Base-by-base conservation (phyloP, 768 basidiomycete genomes). In the Lactifluus subvellereus region DNA sequence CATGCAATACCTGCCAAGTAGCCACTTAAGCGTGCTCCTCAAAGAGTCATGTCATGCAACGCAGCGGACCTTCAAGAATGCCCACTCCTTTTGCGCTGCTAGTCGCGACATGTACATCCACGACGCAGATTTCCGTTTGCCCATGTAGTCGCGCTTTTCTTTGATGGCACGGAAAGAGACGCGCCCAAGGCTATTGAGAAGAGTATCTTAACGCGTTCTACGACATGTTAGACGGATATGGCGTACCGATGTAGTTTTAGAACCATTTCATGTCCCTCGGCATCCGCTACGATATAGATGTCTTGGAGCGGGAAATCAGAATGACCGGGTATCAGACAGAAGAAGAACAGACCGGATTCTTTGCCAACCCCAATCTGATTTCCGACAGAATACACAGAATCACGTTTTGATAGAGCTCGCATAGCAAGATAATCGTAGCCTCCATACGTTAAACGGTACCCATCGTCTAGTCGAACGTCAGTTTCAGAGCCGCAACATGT, bases 31-130 rank as follows among this genome's bases (percentile, higher is more conserved):
- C 32, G 47, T 27, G 30, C 22, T 5, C 16, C 11, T 27, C 51
- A 37, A 37, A 27, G 6, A 43, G 48, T 22, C 5, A 18, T 7
- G 30, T 14, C n/a, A 59, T 9, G 22, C 45, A 33, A 32, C 3
- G 9, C 6, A 37, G 58, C 76, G 48, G 59, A 93, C 96, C 81
- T 97, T 98, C 92, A 99, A 96, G 74, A 98, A 99, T 1, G 92
- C 93, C 84, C 87, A 99, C 73, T 99, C 97, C 72, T 98, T 98
- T 77, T 96, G 89, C 9, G 97, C 97, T 18, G 95, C 89, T 51
- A 99, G 76, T 22, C 97, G 84, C 22, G 93, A 95, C 91, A 99
- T 92, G 76, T 98, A 98, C 94, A 98, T 97, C 97, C 97, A 99
- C 18, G 92, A 92, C 0, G 97, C 96, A 18, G 89, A 91, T 74